A percentile compares a stretch with the other conserved stretches of the same genome.
Conservation (phyloP, 2,329 filamentous ascomycete genomes). For the Trichoderma hamatum region DNA sequence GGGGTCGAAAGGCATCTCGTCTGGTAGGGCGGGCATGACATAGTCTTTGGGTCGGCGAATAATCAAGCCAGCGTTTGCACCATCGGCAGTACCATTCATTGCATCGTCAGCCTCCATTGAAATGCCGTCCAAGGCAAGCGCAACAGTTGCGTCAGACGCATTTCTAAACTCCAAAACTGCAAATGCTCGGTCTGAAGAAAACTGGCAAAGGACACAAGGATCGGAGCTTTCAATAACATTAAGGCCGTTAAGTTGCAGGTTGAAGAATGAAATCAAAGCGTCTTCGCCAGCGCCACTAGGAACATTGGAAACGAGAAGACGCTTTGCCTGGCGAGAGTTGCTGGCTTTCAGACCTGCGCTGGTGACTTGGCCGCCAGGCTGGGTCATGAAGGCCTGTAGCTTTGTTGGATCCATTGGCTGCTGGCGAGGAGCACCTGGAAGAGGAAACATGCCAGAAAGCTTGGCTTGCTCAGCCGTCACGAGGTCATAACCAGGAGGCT, state of each 20-base stretch:
- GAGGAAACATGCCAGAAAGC: slow-evolving; percentile 97
- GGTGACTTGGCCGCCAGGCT: slow-evolving; percentile 71
- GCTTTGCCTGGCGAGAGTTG: slow-evolving; percentile 92
- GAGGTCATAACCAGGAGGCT: slow-evolving; percentile 96
- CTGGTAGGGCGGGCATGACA: slow-evolving; percentile 80
- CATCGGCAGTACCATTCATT: slow-evolving; percentile 55
- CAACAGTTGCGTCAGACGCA: slow-evolving; percentile 85
- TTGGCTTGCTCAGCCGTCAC: slow-evolving; percentile 98
- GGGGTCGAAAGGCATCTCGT: slow-evolving; percentile 73
- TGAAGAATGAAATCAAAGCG: slow-evolving; percentile 81
- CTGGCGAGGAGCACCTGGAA: slow-evolving; percentile 91
- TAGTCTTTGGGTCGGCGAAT: slow-evolving; percentile 95
- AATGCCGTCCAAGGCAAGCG: slow-evolving; percentile 86
- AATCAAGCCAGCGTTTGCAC: slow-evolving; percentile 63
- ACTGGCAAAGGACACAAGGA: slow-evolving; percentile 80
- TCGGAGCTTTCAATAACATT: slow-evolving; percentile 85
- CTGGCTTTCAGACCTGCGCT: slow-evolving; percentile 85
- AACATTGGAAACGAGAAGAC: slow-evolving; percentile 85
- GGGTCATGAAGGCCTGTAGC: slow-evolving; percentile 93
- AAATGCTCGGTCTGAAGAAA: slow-evolving; percentile 78
- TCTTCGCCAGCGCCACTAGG: slow-evolving; percentile 76
- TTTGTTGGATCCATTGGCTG: slow-evolving; percentile 94
- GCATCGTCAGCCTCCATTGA: slow-evolving; percentile 76
- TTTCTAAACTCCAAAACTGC: slow-evolving; percentile 90
- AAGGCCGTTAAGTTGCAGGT: slow-evolving; percentile 92